These are phyloP conservation scores for Aspergillus japonicus DNA, from an alignment of 2,329 filamentous ascomycete genomes.

Conservation along the genomic window DNA sequence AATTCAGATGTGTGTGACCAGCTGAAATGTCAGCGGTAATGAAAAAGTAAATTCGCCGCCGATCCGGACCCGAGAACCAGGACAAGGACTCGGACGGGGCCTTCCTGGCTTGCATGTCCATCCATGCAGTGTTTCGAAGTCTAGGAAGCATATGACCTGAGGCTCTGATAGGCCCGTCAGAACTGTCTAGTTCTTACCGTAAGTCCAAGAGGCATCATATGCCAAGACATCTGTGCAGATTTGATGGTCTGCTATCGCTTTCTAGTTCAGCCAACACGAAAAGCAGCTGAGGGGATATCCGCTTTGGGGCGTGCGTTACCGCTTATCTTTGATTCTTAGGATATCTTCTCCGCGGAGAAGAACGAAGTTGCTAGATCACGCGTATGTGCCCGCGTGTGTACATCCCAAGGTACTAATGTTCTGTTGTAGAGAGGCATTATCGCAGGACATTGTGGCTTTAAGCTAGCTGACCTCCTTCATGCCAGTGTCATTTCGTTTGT, in stretches of 20 bases:
- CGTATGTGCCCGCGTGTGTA: no score
- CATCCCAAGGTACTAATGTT: no score
- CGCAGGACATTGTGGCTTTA: neutral
- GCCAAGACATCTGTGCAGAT: neutral
- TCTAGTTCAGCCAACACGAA: neutral
- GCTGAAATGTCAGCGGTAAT: neutral
- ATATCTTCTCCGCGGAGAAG: neutral
- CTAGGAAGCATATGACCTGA: neutral
- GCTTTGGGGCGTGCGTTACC: neutral
- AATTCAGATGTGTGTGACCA: neutral
- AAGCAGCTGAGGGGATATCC: neutral
- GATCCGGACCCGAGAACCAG: slow-evolving; percentile 1
- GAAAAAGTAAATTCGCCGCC: neutral
- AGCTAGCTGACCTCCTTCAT: neutral
- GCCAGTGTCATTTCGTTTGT: neutral
- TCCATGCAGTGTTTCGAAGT: neutral
- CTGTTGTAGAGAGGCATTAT: neutral
- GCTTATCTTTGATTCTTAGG: neutral
- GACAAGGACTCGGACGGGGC: neutral
- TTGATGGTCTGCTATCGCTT: neutral
- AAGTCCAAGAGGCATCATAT: neutral
- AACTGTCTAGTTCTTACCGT: neutral
- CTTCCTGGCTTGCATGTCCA: neutral
- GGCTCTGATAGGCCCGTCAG: neutral
- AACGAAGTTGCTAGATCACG: neutral